A percentile compares a stretch with the other conserved stretches of the same genome.
Conservation (phyloP, 2,329 filamentous ascomycete species). For the Talaromyces sp. region DNA sequence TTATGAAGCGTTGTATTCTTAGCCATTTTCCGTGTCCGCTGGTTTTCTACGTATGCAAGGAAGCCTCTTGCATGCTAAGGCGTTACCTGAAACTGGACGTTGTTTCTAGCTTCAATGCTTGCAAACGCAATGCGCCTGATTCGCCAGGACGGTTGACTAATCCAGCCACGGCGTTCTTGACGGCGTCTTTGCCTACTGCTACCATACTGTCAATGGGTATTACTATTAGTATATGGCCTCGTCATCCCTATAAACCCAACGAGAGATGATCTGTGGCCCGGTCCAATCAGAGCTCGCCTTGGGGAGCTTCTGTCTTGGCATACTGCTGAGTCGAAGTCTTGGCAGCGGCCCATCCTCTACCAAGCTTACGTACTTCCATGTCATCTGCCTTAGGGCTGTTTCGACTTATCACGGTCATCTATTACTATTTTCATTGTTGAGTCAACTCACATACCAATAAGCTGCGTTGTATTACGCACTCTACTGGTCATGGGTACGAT, state of each 20-base stretch:
- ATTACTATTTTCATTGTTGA: background rate
- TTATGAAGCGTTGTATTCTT: too few relatives aligned
- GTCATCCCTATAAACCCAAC: background rate
- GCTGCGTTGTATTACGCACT: background rate
- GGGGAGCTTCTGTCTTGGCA: background rate
- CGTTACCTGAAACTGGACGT: background rate
- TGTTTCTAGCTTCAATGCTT: background rate
- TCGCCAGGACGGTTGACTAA: background rate
- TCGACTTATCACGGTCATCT: background rate
- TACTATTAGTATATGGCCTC: background rate
- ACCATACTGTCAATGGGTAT: background rate
- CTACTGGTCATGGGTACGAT: background rate
- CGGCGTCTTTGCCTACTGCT: background rate
- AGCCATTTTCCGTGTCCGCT: background rate
- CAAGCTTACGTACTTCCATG: background rate
- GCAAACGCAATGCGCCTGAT: background rate
- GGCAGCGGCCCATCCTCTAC: background rate
- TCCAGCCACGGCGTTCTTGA: background rate
- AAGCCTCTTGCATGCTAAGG: background rate
- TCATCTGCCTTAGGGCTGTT: background rate
- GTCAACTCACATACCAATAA: background rate
- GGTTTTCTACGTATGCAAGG: background rate
- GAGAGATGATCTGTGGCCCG: background rate
- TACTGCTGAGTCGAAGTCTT: background rate
- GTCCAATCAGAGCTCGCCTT: background rate